phyloP scores from a whole-genome alignment of 371 early-diverging fungal genomes.

The Zychaea mexicana region DNA sequence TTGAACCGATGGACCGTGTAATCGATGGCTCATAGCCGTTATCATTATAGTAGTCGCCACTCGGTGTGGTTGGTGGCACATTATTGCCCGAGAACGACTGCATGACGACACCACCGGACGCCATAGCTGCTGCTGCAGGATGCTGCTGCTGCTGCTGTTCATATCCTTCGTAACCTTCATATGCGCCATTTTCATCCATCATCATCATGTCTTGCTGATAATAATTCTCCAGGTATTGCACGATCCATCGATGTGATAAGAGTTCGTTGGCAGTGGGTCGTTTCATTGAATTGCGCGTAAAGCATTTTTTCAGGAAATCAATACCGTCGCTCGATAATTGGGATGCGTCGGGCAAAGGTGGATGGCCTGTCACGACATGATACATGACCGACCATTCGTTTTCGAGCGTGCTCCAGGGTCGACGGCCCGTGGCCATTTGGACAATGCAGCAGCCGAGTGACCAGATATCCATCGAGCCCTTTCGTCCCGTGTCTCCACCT shows the following conservation, averaged over 20 bases:
- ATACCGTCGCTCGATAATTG: slow-evolving; percentile 68
- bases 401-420: slow-evolving; percentile 92
- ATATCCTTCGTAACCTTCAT: background rate
- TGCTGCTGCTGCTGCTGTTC: background rate
- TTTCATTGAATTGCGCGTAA: slow-evolving; percentile 70
- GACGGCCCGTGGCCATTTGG: slow-evolving; percentile 92
- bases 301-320: slow-evolving; percentile 80
- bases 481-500: slow-evolving; percentile 73
- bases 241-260: slow-evolving; percentile 77
- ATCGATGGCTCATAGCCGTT: background rate
- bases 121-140: background rate
- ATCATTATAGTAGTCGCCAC: slow-evolving; percentile 2
- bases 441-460: slow-evolving; percentile 92
- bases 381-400: slow-evolving; percentile 95
- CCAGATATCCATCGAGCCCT: slow-evolving; percentile 94
- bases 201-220: slow-evolving; percentile 1
- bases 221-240: slow-evolving; percentile 31
- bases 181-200: background rate
- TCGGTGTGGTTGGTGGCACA: too few species aligned
- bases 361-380: slow-evolving; percentile 76
- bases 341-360: slow-evolving; percentile 70
- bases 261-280: slow-evolving; percentile 82
- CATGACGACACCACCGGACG: background rate
- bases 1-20: slow-evolving; percentile 24
- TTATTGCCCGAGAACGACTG: too few species aligned